phyloP scores from a whole-genome alignment of 139 green algal species.

The Chlamydomonas asymmetrica region DNA sequence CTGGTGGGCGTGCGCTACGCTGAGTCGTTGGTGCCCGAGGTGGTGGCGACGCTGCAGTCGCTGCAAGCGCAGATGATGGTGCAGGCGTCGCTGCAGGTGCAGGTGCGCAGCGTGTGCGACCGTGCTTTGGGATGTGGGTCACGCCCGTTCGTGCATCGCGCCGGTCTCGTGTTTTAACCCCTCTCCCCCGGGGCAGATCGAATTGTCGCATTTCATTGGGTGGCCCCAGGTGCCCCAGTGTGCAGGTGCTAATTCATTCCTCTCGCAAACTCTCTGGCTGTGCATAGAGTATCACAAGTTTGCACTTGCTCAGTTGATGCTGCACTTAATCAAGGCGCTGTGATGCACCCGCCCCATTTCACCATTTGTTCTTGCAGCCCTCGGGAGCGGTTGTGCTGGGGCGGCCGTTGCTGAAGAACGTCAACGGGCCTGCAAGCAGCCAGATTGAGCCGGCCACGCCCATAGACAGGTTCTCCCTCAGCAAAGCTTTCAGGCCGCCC shows the following conservation, averaged over 20 bases:
- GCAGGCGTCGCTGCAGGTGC: background rate
- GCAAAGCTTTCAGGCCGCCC: slow-evolving; percentile 8
- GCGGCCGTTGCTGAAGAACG: background rate
- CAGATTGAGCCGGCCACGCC: background rate
- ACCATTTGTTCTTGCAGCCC: slow-evolving; percentile 1
- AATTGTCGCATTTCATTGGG: too few relatives aligned
- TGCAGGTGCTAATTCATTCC: too few relatives aligned
- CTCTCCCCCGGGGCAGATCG: background rate
- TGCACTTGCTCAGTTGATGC: too few relatives aligned
- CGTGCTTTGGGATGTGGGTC: too few relatives aligned
- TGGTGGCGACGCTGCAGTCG: slow-evolving; percentile 52
- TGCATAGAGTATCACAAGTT: too few relatives aligned
- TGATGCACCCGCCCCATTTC: background rate
- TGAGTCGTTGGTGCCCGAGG: slow-evolving; percentile 61
- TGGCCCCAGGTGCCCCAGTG: too few relatives aligned
- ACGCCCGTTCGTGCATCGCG: background rate
- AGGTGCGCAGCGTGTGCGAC: background rate
- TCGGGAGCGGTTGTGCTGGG: background rate
- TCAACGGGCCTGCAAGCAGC: background rate
- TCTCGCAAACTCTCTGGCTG: too few relatives aligned
- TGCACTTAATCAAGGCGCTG: background rate
- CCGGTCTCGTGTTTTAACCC: background rate
- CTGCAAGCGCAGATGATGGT: background rate
- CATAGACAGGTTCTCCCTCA: background rate
- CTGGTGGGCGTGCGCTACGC: slow-evolving; percentile 72